Conservation (phyloP, 495 filamentous ascomycete genomes). For the Neurospora sp. region DNA sequence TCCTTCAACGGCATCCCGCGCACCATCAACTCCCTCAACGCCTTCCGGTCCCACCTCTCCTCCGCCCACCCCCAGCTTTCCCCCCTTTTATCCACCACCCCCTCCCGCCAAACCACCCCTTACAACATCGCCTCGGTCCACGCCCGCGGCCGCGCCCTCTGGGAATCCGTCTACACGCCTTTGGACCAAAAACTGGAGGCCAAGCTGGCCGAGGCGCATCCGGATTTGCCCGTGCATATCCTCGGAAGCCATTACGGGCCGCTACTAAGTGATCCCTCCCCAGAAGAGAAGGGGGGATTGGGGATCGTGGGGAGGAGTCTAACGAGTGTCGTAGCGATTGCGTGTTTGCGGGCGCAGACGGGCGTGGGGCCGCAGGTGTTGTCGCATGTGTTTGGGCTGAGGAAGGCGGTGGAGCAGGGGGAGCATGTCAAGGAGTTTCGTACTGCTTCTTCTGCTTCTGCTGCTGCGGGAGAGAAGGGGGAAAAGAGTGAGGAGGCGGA, state of each 20-base stretch:
- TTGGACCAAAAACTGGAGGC: slow-evolving; percentile 57
- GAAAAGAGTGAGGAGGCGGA: slow-evolving; percentile 12
- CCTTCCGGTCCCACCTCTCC: slow-evolving; percentile 46
- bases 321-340: slow-evolving; percentile 59
- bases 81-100: slow-evolving; percentile 14
- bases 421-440: slow-evolving; percentile 37
- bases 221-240: slow-evolving; percentile 70
- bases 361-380: slow-evolving; percentile 71
- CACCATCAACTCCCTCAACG: slow-evolving; percentile 65
- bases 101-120: slow-evolving; percentile 37
- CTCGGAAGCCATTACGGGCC: slow-evolving; percentile 60
- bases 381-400: slow-evolving; percentile 62
- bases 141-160: slow-evolving; percentile 48
- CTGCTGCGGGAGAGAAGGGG: background rate
- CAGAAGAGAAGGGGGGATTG: no score
- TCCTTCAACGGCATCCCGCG: slow-evolving; percentile 76
- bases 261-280: slow-evolving; percentile 55
- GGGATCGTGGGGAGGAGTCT: slow-evolving; percentile 49
- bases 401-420: slow-evolving; percentile 63
- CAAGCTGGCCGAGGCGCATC: slow-evolving; percentile 58
- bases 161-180: slow-evolving; percentile 63
- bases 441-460: background rate
- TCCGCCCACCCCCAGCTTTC: slow-evolving; percentile 40
- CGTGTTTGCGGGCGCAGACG: slow-evolving; percentile 61
- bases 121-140: slow-evolving; percentile 43